phyloP scores from a whole-genome alignment of 2,329 filamentous ascomycete species.

The Pseudopithomyces maydicus region DNA sequence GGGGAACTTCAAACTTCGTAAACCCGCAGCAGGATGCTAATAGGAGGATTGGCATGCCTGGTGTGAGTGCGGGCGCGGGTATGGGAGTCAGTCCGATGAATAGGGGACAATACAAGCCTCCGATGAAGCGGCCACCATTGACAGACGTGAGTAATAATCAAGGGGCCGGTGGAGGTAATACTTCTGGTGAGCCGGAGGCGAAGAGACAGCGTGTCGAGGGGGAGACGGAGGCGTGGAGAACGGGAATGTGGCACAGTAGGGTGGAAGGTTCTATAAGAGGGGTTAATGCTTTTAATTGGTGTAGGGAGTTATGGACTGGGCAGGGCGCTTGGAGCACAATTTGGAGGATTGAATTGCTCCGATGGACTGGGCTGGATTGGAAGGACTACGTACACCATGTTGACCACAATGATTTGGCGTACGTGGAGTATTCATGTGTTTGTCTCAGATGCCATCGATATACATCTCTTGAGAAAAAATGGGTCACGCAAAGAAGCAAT shows the following conservation, averaged over 20 bases:
- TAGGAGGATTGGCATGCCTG: conserved; percentile 57
- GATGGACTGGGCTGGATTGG: no score
- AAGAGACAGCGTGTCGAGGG: conserved; percentile 49
- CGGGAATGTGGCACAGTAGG: conserved; percentile 4
- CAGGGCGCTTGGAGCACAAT: neutral
- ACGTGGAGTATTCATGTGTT: no score
- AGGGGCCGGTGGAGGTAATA: conserved; percentile 19
- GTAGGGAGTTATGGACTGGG: neutral
- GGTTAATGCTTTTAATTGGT: neutral
- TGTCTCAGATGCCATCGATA: no score
- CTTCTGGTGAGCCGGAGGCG: conserved; percentile 38
- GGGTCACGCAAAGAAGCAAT: no score
- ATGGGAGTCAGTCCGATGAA: conserved; percentile 47
- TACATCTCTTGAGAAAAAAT: no score
- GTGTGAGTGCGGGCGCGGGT: conserved; percentile 37
- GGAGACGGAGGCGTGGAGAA: conserved; percentile 25
- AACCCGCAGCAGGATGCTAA: conserved; percentile 55
- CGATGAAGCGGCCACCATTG: conserved; percentile 46
- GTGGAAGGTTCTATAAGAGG: neutral
- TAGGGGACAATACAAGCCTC: conserved; percentile 53
- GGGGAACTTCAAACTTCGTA: conserved; percentile 48
- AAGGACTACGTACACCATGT: no score
- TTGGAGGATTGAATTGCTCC: neutral
- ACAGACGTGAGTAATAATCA: conserved; percentile 53
- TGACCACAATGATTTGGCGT: no score